Evolutionary conservation across 768 basidiomycete species (phyloP), one percentile per base, ranked within the genome.

Genomic region (Mycena galericulata): DNA sequence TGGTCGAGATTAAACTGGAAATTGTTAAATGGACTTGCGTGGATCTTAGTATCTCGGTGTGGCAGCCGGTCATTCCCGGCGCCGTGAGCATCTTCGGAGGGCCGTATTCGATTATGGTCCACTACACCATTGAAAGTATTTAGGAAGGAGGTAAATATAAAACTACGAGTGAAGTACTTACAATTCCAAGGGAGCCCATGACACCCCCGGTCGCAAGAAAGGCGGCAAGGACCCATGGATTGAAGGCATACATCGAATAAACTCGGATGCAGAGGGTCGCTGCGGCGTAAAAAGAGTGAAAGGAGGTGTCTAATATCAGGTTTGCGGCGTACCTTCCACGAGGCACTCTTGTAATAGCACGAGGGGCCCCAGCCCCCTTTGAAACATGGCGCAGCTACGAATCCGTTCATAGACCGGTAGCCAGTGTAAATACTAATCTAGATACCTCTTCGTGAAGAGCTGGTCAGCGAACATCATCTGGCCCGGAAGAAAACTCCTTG

Each of bases 21-120:
- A n/a, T n/a, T n/a, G n/a, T n/a, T n/a, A n/a, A n/a, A n/a, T n/a
- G 8, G 10, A 62, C 69, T 5, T 20, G 63, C 70, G 70, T 71
- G 12, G 36, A 36, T 27, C 41, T 29, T 18, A 66, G 70, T 12
- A 71, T 46, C 30, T 62, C 70, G 9, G 70, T 71, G 27, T 71
- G 56, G n/a, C 66, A 71, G 9, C 70, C 70, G 12, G 30, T 22
- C 50, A 66, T 45, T 3, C 62, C 70, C 4, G 70, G 62, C 30
- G 62, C 62, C 2, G 29, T 51, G 6, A 71, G 29, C 70, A 71
- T 71, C 27, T 51, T n/a, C 27, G 70, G 70, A 1, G 56, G 24
- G 10, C 70, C 62, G 30, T 43, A 67, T 20, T 64, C 29, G 50
- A 68, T 46, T 12, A 67, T 54, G 6, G 70, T 71, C 70, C 70